These are phyloP conservation scores for Leccinum broughii DNA, from an alignment of 768 basidiomycete species.

Conservation along the genomic window DNA sequence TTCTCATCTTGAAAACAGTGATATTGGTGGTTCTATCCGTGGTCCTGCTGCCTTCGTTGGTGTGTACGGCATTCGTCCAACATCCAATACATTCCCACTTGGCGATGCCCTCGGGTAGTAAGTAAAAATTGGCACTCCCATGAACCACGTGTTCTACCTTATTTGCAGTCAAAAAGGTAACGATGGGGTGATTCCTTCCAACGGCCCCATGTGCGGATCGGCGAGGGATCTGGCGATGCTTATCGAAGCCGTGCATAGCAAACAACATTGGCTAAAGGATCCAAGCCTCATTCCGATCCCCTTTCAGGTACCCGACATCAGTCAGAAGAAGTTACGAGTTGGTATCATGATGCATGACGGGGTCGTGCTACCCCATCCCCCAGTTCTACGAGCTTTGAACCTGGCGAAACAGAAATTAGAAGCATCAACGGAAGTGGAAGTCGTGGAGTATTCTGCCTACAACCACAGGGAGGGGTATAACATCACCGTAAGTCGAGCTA, in stretches of 20 bases:
- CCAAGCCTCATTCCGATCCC: slow-evolving; percentile 35
- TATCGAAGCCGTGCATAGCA: slow-evolving; percentile 25
- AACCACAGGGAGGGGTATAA: slow-evolving; percentile 35
- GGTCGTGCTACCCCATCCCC: slow-evolving; percentile 41
- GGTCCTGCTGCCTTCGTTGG: slow-evolving; percentile 38
- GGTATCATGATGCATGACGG: slow-evolving; percentile 37
- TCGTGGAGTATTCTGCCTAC: slow-evolving; percentile 38
- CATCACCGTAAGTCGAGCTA: slow-evolving; percentile 29
- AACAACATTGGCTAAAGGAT: slow-evolving; percentile 44
- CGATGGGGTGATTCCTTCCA: slow-evolving; percentile 12
- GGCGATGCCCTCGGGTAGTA: slow-evolving; percentile 16
- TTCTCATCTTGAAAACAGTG: slow-evolving; percentile 14
- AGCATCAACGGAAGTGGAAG: slow-evolving; percentile 34
- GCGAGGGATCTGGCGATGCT: slow-evolving; percentile 28
- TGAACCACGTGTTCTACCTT: slow-evolving; percentile 10
- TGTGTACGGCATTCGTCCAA: slow-evolving; percentile 44
- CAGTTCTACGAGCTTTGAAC: slow-evolving; percentile 41
- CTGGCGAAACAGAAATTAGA: slow-evolving; percentile 37
- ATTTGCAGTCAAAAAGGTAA: slow-evolving; percentile 26
- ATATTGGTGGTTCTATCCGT: slow-evolving; percentile 41
- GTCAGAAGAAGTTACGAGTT: slow-evolving; percentile 31
- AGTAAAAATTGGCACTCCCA: slow-evolving; percentile 5
- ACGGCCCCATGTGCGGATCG: slow-evolving; percentile 31
- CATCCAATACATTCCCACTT: slow-evolving; percentile 33
- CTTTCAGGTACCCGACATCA: slow-evolving; percentile 24